phyloP scores from a whole-genome alignment of 2,329 filamentous ascomycete genomes.

The Exserohilum rostratum region DNA sequence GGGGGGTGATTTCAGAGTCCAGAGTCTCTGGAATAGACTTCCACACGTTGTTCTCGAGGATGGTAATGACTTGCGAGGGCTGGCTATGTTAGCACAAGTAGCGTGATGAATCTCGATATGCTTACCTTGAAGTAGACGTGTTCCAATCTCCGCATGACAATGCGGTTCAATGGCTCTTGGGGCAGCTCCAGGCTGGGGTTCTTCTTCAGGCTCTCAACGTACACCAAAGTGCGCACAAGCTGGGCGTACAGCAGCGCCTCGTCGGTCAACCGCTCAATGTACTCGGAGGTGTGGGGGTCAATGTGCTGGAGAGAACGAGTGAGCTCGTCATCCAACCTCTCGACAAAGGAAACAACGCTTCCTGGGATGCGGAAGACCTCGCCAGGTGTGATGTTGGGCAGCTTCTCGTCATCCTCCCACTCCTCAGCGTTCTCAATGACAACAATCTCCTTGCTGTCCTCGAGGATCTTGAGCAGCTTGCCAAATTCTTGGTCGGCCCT shows the following conservation, averaged over 20 bases:
- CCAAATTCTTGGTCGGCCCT: conserved; percentile 83
- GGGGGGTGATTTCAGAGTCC: conserved; percentile 81
- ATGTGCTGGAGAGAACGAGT: conserved; percentile 96
- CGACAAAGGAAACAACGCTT: conserved; percentile 91
- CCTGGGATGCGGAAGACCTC: conserved; percentile 91
- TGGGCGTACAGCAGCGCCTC: conserved; percentile 90
- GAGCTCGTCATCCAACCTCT: conserved; percentile 95
- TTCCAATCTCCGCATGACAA: conserved; percentile 91
- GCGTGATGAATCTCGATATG: background rate
- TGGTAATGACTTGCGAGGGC: conserved; percentile 89
- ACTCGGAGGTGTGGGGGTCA: conserved; percentile 97
- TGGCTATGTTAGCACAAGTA: conserved; percentile 45
- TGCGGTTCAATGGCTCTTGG: conserved; percentile 88
- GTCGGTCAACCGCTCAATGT: conserved; percentile 92
- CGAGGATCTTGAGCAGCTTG: conserved; percentile 77
- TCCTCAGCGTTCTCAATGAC: conserved; percentile 93
- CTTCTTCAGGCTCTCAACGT: conserved; percentile 81
- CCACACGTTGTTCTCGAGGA: conserved; percentile 94
- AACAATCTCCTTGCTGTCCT: conserved; percentile 78
- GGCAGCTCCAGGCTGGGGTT: conserved; percentile 72
- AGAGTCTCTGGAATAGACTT: conserved; percentile 73
- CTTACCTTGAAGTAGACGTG: conserved; percentile 97
- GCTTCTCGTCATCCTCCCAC: conserved; percentile 99
- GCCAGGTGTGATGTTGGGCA: conserved; percentile 72
- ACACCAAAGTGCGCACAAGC: conserved; percentile 85